phyloP scores from a whole-genome alignment of 192 early-diverging fungal species.

The Dimargaris xerosporica region DNA sequence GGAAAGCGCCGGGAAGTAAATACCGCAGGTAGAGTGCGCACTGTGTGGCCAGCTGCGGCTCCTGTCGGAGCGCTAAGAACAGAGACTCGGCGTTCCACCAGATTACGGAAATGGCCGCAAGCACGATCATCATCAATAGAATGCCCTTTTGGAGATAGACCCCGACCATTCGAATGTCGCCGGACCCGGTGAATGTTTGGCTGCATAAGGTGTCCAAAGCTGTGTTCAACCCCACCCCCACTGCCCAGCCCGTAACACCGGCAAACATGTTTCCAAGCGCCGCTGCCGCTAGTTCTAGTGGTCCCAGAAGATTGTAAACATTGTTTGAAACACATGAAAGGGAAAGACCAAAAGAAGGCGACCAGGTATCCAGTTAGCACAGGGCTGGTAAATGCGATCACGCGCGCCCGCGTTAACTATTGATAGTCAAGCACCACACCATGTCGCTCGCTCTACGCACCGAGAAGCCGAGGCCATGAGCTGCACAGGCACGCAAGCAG shows the following conservation, averaged over 20 bases:
- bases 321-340: too few species aligned
- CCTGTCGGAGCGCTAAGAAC: constrained; percentile 59
- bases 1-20: constrained; percentile 56
- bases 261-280: constrained; percentile 24
- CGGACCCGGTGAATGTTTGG: constrained; percentile 41
- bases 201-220: constrained; percentile 52
- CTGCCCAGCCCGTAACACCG: constrained; percentile 39
- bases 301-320: too few species aligned
- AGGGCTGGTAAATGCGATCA: too few species aligned
- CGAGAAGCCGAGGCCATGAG: too few species aligned
- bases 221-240: constrained; percentile 43
- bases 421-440: too few species aligned
- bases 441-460: too few species aligned
- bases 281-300: constrained; percentile 34
- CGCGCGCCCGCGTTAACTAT: too few species aligned
- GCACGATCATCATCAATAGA: constrained; percentile 44
- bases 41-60: constrained; percentile 42
- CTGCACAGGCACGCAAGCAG: too few species aligned
- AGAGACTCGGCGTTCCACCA: constrained; percentile 56
- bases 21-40: constrained; percentile 45
- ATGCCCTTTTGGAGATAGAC: constrained; percentile 56
- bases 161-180: constrained; percentile 39
- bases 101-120: constrained; percentile 49
- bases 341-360: too few species aligned
- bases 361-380: too few species aligned